Percentiles rank a stretch among this genome's conserved stretches.
phyloP scores from a whole-genome alignment of 495 filamentous ascomycete genomes.

The Pseudomonodictys pantanalensis region DNA sequence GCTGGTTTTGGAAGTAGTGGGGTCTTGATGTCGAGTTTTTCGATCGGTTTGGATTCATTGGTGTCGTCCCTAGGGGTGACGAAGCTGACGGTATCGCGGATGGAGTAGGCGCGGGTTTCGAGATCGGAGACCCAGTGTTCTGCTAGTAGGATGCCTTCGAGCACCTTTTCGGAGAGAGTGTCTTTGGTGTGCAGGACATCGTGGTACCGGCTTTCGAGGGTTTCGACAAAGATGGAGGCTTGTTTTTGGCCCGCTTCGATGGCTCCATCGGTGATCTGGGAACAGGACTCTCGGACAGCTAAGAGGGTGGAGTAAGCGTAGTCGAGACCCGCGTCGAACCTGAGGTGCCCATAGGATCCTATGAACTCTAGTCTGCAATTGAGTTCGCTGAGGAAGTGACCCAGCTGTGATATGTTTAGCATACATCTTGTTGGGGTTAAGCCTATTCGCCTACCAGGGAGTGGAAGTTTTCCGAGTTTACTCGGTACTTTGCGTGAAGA shows the following conservation, averaged over 20 bases:
- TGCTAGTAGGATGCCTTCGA: conserved; percentile 79
- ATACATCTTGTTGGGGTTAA: neutral
- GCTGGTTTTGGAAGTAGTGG: no score
- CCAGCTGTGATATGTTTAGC: conserved; percentile 7
- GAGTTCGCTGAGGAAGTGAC: conserved; percentile 73
- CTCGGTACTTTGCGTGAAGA: no score
- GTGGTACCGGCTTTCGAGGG: conserved; percentile 85
- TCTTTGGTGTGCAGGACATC: conserved; percentile 82
- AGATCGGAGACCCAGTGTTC: conserved; percentile 80
- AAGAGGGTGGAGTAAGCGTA: conserved; percentile 81
- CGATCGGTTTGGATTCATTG: no score
- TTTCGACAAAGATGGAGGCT: conserved; percentile 87
- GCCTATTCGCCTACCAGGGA: no score
- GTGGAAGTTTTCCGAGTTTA: conserved; percentile 35
- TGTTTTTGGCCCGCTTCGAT: conserved; percentile 82
- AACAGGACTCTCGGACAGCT: conserved; percentile 82
- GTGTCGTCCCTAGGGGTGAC: conserved; percentile 51
- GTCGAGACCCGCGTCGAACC: conserved; percentile 75
- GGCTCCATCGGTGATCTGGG: conserved; percentile 83
- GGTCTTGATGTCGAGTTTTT: no score
- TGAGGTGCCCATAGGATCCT: conserved; percentile 80
- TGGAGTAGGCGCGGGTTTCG: conserved; percentile 74
- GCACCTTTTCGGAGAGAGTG: conserved; percentile 86
- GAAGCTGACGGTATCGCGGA: conserved; percentile 52
- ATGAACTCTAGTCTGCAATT: conserved; percentile 83